A percentile compares a stretch with the other conserved stretches of the same genome.
phyloP scores from a whole-genome alignment of 495 filamentous ascomycete genomes.

The Tuber aestivum region DNA sequence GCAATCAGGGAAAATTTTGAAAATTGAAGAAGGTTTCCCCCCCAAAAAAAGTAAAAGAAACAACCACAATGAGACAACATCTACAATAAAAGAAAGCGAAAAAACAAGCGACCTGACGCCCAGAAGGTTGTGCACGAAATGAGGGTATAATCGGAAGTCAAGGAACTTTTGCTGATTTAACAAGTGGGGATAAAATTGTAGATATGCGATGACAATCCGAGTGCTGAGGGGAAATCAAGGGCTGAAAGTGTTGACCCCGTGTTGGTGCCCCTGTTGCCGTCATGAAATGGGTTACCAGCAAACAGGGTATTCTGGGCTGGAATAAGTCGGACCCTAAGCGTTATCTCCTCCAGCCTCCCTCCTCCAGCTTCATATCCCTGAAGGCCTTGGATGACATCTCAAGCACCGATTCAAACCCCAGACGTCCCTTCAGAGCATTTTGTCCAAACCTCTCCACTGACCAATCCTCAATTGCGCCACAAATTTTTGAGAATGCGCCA shows the following conservation, averaged over 20 bases:
- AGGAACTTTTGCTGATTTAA: neutral
- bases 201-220: no score
- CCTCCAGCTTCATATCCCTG: constrained; percentile 63
- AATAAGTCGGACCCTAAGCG: neutral
- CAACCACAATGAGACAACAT: no score
- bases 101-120: neutral
- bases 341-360: constrained; percentile 21
- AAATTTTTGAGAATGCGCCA: constrained; percentile 92
- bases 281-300: neutral
- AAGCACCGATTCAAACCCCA: constrained; percentile 90
- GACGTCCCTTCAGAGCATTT: constrained; percentile 79
- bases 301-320: neutral
- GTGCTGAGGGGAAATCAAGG: neutral
- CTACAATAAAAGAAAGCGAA: neutral
- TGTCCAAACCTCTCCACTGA: constrained; percentile 81
- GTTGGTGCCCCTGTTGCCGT: neutral
- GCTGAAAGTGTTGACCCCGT: neutral
- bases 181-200: neutral
- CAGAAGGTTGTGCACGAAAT: neutral
- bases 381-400: constrained; percentile 92
- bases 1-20: no score
- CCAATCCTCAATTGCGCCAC: constrained; percentile 86
- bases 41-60: no score
- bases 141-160: neutral
- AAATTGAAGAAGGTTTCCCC: no score